A percentile compares a stretch with the other conserved stretches of the same genome.
phyloP scores from a whole-genome alignment of 2,329 filamentous ascomycete genomes.

The Talaromyces albobiverticillius region DNA sequence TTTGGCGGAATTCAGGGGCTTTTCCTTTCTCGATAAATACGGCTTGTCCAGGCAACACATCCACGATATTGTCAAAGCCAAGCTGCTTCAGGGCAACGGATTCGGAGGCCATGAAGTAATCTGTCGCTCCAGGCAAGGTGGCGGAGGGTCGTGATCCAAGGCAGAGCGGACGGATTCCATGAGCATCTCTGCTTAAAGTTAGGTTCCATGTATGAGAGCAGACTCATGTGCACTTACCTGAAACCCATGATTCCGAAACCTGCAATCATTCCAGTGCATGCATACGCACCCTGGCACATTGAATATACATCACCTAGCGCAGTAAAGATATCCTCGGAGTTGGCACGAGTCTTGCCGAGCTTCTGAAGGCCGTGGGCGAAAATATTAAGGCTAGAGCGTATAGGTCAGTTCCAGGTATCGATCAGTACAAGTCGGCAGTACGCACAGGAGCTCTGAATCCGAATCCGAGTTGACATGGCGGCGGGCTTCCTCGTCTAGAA shows the following conservation, averaged over 20 bases:
- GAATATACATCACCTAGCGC: slow-evolving; percentile 69
- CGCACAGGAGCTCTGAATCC: slow-evolving; percentile 74
- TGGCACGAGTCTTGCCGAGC: slow-evolving; percentile 77
- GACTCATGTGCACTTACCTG: background rate
- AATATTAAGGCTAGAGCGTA: slow-evolving; percentile 59
- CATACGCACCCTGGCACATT: slow-evolving; percentile 70
- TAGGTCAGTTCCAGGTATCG: no score
- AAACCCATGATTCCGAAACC: slow-evolving; percentile 53
- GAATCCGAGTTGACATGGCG: slow-evolving; percentile 88
- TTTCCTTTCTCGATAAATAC: slow-evolving; percentile 80
- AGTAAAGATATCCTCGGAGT: slow-evolving; percentile 72
- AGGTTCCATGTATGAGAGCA: background rate
- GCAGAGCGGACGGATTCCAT: slow-evolving; percentile 79
- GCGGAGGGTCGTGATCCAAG: slow-evolving; percentile 70
- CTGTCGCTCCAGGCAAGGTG: slow-evolving; percentile 59
- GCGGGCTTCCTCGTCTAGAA: slow-evolving; percentile 74
- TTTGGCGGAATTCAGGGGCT: slow-evolving; percentile 70
- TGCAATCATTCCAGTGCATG: slow-evolving; percentile 77
- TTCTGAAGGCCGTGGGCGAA: slow-evolving; percentile 80
- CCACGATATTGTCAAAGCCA: slow-evolving; percentile 71
- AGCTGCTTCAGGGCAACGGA: slow-evolving; percentile 79
- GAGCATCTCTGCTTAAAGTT: slow-evolving; percentile 55
- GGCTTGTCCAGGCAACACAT: slow-evolving; percentile 79
- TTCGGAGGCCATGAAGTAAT: slow-evolving; percentile 92
- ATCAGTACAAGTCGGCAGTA: no score